phyloP scores from a whole-genome alignment of 345 rosid species.

The Luvunga scandens region DNA sequence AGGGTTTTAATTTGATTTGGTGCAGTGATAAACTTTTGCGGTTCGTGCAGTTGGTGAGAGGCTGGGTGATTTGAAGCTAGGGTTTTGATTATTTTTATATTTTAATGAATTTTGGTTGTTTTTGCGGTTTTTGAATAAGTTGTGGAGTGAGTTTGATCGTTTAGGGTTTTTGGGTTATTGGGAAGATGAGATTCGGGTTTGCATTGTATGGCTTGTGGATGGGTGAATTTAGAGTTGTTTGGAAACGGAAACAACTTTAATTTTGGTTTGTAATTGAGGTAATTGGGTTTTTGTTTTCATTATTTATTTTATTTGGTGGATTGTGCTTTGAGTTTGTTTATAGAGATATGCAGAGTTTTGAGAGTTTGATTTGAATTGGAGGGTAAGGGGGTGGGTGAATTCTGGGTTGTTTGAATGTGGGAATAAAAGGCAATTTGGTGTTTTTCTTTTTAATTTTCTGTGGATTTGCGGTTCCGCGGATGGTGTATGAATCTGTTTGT shows the following conservation, averaged over 20 bases:
- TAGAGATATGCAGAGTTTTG: slow-evolving; percentile 47
- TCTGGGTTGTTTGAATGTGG: slow-evolving; percentile 28
- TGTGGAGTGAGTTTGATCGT: slow-evolving; percentile 42
- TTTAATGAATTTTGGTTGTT: slow-evolving; percentile 21
- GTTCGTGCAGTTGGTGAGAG: slow-evolving; percentile 37
- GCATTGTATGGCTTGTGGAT: slow-evolving; percentile 47
- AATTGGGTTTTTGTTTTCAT: neutral
- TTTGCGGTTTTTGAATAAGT: slow-evolving; percentile 29
- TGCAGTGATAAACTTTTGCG: slow-evolving; percentile 37
- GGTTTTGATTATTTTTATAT: slow-evolving; percentile 48
- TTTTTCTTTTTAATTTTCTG: neutral
- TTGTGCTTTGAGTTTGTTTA: slow-evolving; percentile 31
- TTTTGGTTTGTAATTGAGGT: slow-evolving; percentile 9
- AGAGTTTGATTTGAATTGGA: slow-evolving; percentile 45
- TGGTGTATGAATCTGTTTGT: slow-evolving; percentile 47
- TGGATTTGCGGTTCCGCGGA: slow-evolving; percentile 25
- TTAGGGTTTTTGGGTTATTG: slow-evolving; percentile 60
- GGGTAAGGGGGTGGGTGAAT: slow-evolving; percentile 24
- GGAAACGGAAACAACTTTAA: slow-evolving; percentile 30
- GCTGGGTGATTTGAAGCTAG: slow-evolving; percentile 44
- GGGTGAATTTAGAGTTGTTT: slow-evolving; percentile 29
- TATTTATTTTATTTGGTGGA: slow-evolving; percentile 13
- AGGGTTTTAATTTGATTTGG: slow-evolving; percentile 34
- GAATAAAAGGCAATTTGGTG: slow-evolving; percentile 33
- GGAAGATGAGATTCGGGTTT: slow-evolving; percentile 61